A percentile compares a stretch with the other conserved stretches of the same genome.
Conservation (phyloP, 148 eudicot species). For the Talinum fruticosum region DNA sequence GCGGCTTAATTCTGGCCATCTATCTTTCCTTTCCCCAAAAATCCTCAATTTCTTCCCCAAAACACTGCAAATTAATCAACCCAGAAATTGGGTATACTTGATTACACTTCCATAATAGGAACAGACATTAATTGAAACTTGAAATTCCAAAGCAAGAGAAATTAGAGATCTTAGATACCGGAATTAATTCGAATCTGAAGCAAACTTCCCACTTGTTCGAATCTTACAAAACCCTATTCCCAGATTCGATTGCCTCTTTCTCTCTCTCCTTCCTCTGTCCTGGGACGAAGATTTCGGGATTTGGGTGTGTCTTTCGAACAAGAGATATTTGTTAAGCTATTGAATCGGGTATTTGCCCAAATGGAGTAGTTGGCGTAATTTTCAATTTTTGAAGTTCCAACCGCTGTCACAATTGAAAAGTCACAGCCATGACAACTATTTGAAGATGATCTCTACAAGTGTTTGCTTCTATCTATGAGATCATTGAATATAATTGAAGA, state of each 20-base stretch:
- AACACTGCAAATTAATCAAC: not conserved
- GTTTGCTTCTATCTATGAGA: no score
- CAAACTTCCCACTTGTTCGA: not conserved
- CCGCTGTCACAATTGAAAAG: not conserved
- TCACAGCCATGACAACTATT: not conserved
- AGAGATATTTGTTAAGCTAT: not conserved
- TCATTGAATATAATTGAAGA: no score
- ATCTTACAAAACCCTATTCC: not conserved
- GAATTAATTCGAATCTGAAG: slow-evolving; percentile 19
- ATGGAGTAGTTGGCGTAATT: not conserved
- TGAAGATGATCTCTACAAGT: not conserved
- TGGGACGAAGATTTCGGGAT: not conserved
- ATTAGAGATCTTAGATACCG: slow-evolving; percentile 19
- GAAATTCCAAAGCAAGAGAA: not conserved
- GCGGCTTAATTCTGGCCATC: slow-evolving; percentile 96
- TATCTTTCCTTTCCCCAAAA: not conserved
- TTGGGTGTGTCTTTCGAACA: not conserved
- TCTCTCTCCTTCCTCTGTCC: not conserved
- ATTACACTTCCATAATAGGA: not conserved
- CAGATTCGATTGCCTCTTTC: not conserved
- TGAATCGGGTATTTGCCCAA: no score
- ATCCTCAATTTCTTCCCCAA: not conserved
- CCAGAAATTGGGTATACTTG: not conserved
- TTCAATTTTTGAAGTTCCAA: slow-evolving; percentile 11
- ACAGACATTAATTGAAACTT: not conserved